Evolutionary conservation across 257 asterid genomes (phyloP).

Genomic region (Fraxinus excelsior): DNA sequence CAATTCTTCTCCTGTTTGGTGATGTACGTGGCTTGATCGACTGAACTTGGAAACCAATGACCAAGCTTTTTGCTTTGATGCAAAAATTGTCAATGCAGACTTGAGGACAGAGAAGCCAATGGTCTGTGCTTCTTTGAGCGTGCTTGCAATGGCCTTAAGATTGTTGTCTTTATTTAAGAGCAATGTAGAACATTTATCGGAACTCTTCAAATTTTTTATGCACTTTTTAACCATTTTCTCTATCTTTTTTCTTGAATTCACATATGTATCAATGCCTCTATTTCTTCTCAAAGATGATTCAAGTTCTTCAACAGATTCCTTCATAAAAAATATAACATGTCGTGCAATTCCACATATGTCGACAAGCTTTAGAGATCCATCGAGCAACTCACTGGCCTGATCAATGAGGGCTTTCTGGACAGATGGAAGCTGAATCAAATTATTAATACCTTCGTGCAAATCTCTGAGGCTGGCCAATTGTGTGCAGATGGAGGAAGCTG

Average conservation of each 20-base stretch:
- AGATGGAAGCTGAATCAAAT: slow-evolving; percentile 32
- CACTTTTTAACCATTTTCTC: slow-evolving; percentile 30
- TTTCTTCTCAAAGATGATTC: slow-evolving; percentile 29
- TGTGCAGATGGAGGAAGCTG: slow-evolving; percentile 25
- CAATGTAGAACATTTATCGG: background rate
- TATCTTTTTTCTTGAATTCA: slow-evolving; percentile 32
- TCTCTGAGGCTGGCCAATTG: slow-evolving; percentile 32
- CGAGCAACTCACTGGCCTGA: slow-evolving; percentile 24
- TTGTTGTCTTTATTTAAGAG: background rate
- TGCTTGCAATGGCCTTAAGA: background rate
- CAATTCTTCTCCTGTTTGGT: slow-evolving; percentile 6
- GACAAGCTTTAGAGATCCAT: slow-evolving; percentile 30
- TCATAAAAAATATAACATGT: slow-evolving; percentile 15
- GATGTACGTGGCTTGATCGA: slow-evolving; percentile 8
- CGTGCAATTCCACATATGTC: slow-evolving; percentile 15
- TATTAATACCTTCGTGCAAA: background rate
- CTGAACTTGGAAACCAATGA: slow-evolving; percentile 28
- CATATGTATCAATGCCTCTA: slow-evolving; percentile 22
- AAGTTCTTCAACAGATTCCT: slow-evolving; percentile 23
- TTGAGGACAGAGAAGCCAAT: slow-evolving; percentile 17
- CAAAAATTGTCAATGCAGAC: slow-evolving; percentile 17
- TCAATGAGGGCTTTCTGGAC: slow-evolving; percentile 29
- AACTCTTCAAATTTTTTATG: slow-evolving; percentile 30
- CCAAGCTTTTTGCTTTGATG: slow-evolving; percentile 27
- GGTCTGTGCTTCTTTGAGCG: slow-evolving; percentile 27